Evolutionary conservation across 2,329 filamentous ascomycete genomes (phyloP).

Genomic region (Bipolaris bicolor): DNA sequence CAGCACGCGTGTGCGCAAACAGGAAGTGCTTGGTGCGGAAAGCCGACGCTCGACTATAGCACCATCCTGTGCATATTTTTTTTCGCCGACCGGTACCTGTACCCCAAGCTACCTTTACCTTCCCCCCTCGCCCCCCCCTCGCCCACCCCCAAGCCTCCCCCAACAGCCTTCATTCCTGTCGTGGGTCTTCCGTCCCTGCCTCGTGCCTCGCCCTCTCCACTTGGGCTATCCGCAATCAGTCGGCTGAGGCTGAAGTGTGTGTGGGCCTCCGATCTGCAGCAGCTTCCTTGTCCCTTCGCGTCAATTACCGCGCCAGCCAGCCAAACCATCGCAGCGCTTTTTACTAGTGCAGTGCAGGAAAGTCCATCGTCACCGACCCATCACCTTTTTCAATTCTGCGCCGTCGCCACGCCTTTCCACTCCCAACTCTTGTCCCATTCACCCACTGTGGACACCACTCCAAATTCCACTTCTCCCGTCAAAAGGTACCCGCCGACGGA

Average conservation of each 20-base stretch:
- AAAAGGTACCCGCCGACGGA: constrained; percentile 27
- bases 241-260: constrained; percentile 46
- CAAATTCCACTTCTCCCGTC: constrained; percentile 25
- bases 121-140: background rate
- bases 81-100: constrained; percentile 31
- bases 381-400: constrained; percentile 25
- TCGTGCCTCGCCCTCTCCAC: constrained; percentile 43
- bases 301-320: constrained; percentile 40
- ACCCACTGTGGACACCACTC: constrained; percentile 25
- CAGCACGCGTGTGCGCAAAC: constrained; percentile 26
- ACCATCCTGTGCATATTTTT: constrained; percentile 33
- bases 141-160: constrained; percentile 25
- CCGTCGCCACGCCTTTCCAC: constrained; percentile 20
- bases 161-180: constrained; percentile 25
- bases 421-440: constrained; percentile 16
- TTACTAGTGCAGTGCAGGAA: constrained; percentile 21
- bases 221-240: constrained; percentile 42
- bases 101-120: constrained; percentile 15
- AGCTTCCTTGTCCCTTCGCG: constrained; percentile 43
- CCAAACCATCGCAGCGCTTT: constrained; percentile 31
- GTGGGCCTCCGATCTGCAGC: constrained; percentile 46
- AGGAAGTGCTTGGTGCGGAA: constrained; percentile 32
- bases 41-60: constrained; percentile 30
- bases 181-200: constrained; percentile 41
- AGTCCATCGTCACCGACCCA: constrained; percentile 21